Base-by-base conservation (phyloP, 108 stramenopile species). In the Asterionellopsis glacialis region DNA sequence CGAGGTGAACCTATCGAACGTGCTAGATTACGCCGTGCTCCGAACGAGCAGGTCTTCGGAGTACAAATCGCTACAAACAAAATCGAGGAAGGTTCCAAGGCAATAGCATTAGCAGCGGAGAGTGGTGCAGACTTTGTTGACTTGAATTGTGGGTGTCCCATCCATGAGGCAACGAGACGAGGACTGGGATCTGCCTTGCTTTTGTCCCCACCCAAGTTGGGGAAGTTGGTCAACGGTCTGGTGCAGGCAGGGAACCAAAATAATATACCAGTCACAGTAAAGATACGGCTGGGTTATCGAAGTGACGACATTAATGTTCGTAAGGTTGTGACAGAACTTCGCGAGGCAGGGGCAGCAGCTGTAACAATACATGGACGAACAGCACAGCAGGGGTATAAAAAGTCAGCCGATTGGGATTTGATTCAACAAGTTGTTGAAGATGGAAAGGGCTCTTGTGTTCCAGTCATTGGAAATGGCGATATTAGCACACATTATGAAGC, bases 81-180 rank as follows among this genome's bases (percentile, higher is more conserved):
- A n/a, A 48, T 74, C 15, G 54, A 67, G 1, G 77, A 79, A 52
- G 77, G 73, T 14, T 24, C 49, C 6, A 24, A 47, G 4, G 74
- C 74, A 0, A 68, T 73, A 9, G 25, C 9, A 27, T 9, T 28
- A n/a, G 59, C 70, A 10, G 42, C 11, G 15, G 59, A 68, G 15
- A 55, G 50, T 41, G 65, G 73, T 23, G 66, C 58, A 10, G 61
- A 72, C 39, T 67, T 72, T 57, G 54, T 67, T 12, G 78, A 79
- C 53, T 43, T 79, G 22, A 79, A 79, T 50, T 79, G 78, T 41
- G 78, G 78, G 18, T 79, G 78, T 60, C 78, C 78, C 1, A 79
- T 75, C 18, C 48, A 62, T 33, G 78, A 79, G 22, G 78, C 62
- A 0, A 79, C 78, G 21, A 51, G 78, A 21, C 39, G 76, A 22